Evolutionary conservation across 129 eudicot species (phyloP), one percentile per base, ranked within the genome.

Genomic region (Pittosporum tobira): DNA sequence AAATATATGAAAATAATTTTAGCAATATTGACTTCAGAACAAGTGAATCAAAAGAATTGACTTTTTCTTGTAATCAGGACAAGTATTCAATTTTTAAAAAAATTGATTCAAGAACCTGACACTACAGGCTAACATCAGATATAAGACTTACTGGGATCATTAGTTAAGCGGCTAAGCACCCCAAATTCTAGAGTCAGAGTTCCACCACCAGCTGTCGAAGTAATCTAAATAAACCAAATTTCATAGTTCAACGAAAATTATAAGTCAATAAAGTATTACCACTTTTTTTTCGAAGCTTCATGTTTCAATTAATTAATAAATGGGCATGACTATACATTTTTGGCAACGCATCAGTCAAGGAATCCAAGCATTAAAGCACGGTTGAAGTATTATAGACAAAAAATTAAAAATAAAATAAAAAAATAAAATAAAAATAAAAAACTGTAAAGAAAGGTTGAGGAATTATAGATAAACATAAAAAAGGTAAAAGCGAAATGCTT

Each of bases 121-220:
- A 14, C 6, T n/a, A 55, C n/a, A 44, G 43, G 56, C 38, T 38
- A 38, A 65, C 51, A 19, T 20, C 36, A 63, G 38, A 42, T 7
- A 20, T 57, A 48, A 10, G 47, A 68, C 95, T 77, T 78, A 91
- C 99, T 74, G 18, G 96, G 96, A 77, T 91, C 84, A 83, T 83
- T 77, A 57, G 96, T 91, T 65, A 91, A 69, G 51, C 94, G 96
- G 74, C 99, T 91, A 53, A 91, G 87, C 69, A 91, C 84, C 57
- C 99, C 99, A 65, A 91, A 91, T 69, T 91, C 99, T 61, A 91
- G 73, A 27, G 99, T 87, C 71, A 91, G 52, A 24, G 99, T 91
- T 51, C 99, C 99, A 19, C 99, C 99, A 80, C 99, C 99, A 78
- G 99, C 99, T 4, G 99, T 91, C 48, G 99, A 91, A 64, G 99